These are phyloP conservation scores for Backusella westeae DNA, from an alignment of 192 early-diverging fungal species.

Conservation along the genomic window DNA sequence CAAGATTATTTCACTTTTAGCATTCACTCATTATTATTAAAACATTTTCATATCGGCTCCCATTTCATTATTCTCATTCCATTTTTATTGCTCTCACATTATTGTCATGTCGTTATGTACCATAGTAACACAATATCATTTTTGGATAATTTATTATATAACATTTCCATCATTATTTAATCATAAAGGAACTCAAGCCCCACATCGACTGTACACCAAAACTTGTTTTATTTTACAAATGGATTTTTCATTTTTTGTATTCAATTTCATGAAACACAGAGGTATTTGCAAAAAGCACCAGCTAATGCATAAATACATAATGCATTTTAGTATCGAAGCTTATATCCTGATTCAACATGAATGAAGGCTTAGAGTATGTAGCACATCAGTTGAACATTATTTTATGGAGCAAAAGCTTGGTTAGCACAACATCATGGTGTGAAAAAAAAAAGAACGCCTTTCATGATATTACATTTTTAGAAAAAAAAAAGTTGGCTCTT, in stretches of 20 bases:
- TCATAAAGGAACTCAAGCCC: neutral
- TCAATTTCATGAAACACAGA: too few species aligned
- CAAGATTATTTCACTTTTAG: neutral
- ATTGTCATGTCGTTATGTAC: neutral
- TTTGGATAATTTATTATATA: neutral
- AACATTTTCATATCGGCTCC: neutral
- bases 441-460: too few species aligned
- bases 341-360: neutral
- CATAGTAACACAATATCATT: neutral
- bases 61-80: neutral
- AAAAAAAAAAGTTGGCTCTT: neutral
- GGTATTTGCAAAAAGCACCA: neutral
- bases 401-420: neutral
- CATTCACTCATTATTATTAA: neutral
- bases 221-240: neutral
- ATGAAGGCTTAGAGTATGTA: neutral
- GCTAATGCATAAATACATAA: neutral
- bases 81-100: neutral
- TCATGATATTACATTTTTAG: too few species aligned
- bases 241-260: too few species aligned
- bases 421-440: neutral
- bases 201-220: too few species aligned
- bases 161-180: neutral
- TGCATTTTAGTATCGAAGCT: neutral
- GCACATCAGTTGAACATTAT: neutral